phyloP scores from a whole-genome alignment of 2,329 filamentous ascomycete genomes.

The Diaporthe citriasiana region DNA sequence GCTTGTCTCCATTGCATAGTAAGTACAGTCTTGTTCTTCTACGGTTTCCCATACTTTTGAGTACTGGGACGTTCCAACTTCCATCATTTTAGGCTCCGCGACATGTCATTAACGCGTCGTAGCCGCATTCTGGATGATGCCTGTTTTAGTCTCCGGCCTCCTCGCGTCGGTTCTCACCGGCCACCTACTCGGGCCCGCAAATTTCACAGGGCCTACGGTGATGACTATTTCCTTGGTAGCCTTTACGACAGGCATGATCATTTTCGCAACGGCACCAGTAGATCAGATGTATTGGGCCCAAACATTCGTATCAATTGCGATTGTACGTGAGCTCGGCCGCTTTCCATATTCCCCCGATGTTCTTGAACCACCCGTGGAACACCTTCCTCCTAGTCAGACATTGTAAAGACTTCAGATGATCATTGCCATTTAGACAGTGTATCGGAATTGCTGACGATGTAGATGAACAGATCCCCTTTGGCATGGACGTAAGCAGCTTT shows the following conservation, averaged over 20 bases:
- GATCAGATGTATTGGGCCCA: constrained; percentile 68
- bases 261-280: constrained; percentile 54
- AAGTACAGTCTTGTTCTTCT: too few species aligned
- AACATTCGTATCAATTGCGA: constrained; percentile 61
- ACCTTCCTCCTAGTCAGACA: background rate
- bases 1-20: constrained; percentile 47
- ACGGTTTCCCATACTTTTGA: too few species aligned
- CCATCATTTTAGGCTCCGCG: too few species aligned
- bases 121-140: constrained; percentile 50
- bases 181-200: constrained; percentile 49
- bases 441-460: background rate
- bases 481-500: constrained; percentile 71
- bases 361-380: background rate
- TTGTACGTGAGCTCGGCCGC: constrained; percentile 45
- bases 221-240: constrained; percentile 47
- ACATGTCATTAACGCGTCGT: too few species aligned
- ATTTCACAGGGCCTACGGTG: constrained; percentile 47
- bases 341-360: background rate
- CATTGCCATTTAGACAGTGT: background rate
- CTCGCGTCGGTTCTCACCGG: constrained; percentile 52
- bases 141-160: constrained; percentile 48
- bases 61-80: too few species aligned
- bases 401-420: background rate
- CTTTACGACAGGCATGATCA: constrained; percentile 47
- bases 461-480: constrained; percentile 55